These are phyloP conservation scores for Coniochaeta sp. DNA, from an alignment of 2,329 filamentous ascomycete genomes.

Conservation along the genomic window DNA sequence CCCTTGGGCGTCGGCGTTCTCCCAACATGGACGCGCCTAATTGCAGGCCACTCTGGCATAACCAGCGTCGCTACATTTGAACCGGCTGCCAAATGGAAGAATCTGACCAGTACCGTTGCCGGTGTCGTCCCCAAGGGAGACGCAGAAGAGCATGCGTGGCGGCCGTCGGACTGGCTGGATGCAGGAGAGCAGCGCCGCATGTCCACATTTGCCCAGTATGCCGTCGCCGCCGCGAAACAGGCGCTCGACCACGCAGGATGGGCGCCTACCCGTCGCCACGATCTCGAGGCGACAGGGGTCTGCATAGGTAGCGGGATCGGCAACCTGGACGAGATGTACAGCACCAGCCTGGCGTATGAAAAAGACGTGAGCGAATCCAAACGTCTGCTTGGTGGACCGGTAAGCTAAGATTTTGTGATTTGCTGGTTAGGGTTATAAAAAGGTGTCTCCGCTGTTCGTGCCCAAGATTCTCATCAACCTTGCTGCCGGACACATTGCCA, in stretches of 20 bases:
- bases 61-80: slow-evolving; percentile 59
- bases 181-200: slow-evolving; percentile 61
- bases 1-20: slow-evolving; percentile 75
- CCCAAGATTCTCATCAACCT: slow-evolving; percentile 91
- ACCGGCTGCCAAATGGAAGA: slow-evolving; percentile 51
- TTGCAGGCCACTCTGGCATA: slow-evolving; percentile 75
- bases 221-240: slow-evolving; percentile 78
- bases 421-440: slow-evolving; percentile 68
- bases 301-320: slow-evolving; percentile 94
- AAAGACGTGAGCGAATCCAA: slow-evolving; percentile 49
- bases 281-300: slow-evolving; percentile 74
- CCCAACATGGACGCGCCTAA: slow-evolving; percentile 71
- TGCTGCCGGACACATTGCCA: slow-evolving; percentile 88
- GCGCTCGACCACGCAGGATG: slow-evolving; percentile 78
- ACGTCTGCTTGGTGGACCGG: slow-evolving; percentile 1
- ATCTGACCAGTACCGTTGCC: slow-evolving; percentile 77
- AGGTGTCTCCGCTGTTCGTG: slow-evolving; percentile 89
- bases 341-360: slow-evolving; percentile 70
- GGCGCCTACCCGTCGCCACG: slow-evolving; percentile 50
- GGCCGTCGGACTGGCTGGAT: slow-evolving; percentile 44
- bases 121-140: slow-evolving; percentile 64
- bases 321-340: slow-evolving; percentile 84
- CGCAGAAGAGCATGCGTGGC: slow-evolving; percentile 32
- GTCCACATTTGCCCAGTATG: slow-evolving; percentile 89
- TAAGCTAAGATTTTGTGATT: slow-evolving; percentile 7